Percentiles rank a stretch among this genome's conserved stretches.
Evolutionary conservation across 2,329 filamentous ascomycete species (phyloP).

Genomic region (Penicillium nordicum): DNA sequence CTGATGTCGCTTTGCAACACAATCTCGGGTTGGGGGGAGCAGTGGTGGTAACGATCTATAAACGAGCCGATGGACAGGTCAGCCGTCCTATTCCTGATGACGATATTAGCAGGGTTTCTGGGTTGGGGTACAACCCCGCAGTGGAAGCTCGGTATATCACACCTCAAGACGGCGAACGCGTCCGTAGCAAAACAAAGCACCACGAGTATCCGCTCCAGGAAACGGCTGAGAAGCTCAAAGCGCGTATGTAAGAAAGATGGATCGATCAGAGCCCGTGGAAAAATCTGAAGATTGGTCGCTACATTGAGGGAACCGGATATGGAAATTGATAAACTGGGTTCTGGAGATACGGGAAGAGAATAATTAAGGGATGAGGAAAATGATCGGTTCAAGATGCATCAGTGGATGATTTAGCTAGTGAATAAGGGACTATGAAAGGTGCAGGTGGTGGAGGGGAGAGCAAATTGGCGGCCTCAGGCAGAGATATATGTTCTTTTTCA

Average conservation of each 20-base stretch:
- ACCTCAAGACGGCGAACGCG: slow-evolving; percentile 63
- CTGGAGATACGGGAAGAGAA: not conserved
- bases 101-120: slow-evolving; percentile 60
- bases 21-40: too few relatives aligned
- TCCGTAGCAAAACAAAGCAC: slow-evolving; percentile 66
- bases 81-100: slow-evolving; percentile 32
- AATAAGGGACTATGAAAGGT: too few relatives aligned
- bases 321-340: not conserved
- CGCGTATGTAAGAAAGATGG: slow-evolving; percentile 8
- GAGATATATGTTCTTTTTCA: not conserved
- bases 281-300: not conserved
- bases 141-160: slow-evolving; percentile 82
- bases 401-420: not conserved
- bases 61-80: too few relatives aligned
- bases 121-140: slow-evolving; percentile 84
- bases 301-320: not conserved
- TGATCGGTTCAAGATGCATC: not conserved
- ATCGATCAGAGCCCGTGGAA: not conserved
- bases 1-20: too few relatives aligned
- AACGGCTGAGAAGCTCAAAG: slow-evolving; percentile 13
- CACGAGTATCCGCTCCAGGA: slow-evolving; percentile 65
- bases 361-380: not conserved
- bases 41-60: too few relatives aligned
- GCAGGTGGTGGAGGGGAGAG: not conserved
- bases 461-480: not conserved